phyloP scores from a whole-genome alignment of 1,284 basidiomycete genomes.

The Ganoderma resinaceum region DNA sequence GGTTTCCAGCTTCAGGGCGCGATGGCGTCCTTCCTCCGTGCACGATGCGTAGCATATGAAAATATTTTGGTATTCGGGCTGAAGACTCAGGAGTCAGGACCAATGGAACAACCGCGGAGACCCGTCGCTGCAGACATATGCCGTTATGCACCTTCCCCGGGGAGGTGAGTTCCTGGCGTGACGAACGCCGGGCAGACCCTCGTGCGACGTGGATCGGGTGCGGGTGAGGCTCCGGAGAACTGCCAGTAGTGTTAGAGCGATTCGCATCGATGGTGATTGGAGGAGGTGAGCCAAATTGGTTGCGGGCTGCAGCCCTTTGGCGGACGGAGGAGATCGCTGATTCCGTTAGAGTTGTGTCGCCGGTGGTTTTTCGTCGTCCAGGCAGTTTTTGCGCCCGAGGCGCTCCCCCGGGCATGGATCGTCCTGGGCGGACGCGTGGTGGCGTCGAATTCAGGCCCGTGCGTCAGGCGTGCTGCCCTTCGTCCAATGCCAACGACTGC shows the following conservation, averaged over 20 bases:
- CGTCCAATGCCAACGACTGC: background rate
- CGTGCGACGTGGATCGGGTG: background rate
- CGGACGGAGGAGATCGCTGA: background rate
- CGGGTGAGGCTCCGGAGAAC: background rate
- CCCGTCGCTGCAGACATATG: background rate
- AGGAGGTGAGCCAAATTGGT: background rate
- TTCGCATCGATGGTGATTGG: background rate
- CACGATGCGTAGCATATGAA: background rate
- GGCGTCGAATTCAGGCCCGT: background rate
- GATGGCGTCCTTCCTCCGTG: background rate
- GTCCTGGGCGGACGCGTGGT: background rate
- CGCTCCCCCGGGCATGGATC: background rate
- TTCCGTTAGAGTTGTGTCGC: background rate
- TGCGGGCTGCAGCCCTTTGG: background rate
- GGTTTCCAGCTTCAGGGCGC: background rate
- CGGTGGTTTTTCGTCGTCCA: background rate
- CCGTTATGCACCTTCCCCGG: background rate
- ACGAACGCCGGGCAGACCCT: background rate
- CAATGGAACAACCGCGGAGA: background rate
- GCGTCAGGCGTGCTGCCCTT: background rate
- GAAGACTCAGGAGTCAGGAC: background rate
- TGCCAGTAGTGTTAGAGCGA: background rate
- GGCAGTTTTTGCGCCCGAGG: background rate
- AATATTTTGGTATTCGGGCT: background rate
- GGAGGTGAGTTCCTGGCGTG: background rate